phyloP scores from a whole-genome alignment of 805 yeast species.

The Metschnikowia aberdeeniae region DNA sequence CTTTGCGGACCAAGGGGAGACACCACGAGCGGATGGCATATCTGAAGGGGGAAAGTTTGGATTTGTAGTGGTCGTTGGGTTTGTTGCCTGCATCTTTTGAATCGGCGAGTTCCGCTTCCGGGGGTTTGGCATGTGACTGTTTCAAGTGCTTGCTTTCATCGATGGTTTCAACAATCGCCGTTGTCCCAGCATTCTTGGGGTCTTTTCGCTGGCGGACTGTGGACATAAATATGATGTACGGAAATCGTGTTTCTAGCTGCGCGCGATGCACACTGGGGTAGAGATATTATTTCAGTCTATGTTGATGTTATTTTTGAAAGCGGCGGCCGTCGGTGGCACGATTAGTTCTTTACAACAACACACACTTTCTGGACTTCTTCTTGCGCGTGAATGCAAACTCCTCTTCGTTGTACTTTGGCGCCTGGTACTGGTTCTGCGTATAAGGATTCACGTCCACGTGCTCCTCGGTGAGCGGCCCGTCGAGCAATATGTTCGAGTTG shows the following conservation, averaged over 20 bases:
- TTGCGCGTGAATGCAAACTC: slow-evolving; percentile 40
- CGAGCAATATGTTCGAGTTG: slow-evolving; percentile 33
- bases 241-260: neutral
- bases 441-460: slow-evolving; percentile 32
- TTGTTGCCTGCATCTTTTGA: slow-evolving; percentile 69
- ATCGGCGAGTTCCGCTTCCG: neutral
- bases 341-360: slow-evolving; percentile 22
- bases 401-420: slow-evolving; percentile 31
- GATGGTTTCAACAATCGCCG: neutral
- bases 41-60: slow-evolving; percentile 52
- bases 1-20: slow-evolving; percentile 56
- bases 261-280: neutral
- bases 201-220: neutral
- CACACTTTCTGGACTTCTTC: slow-evolving; percentile 30
- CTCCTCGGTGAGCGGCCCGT: slow-evolving; percentile 41
- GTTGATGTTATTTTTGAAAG: no score
- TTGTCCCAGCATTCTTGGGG: neutral
- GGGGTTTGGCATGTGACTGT: no score
- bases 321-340: no score
- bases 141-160: no score
- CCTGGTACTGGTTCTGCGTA: slow-evolving; percentile 19
- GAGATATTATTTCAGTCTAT: no score
- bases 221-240: neutral
- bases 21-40: slow-evolving; percentile 50
- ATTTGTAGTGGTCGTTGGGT: slow-evolving; percentile 59